phyloP scores from a whole-genome alignment of 1,139 yeast genomes.

The Suhomyces chickasaworum region DNA sequence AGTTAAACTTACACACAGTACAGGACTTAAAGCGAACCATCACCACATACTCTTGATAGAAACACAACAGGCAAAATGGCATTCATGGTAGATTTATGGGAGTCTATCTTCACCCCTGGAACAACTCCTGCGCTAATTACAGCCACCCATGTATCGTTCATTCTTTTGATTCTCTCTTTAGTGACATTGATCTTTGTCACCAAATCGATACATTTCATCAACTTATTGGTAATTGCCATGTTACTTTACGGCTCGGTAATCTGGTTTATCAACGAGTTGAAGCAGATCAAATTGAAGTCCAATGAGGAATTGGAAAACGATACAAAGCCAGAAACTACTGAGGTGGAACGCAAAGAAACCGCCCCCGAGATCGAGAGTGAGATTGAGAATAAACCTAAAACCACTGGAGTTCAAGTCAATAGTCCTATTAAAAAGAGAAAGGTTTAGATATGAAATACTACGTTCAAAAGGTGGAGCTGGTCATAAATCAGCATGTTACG shows the following conservation, averaged over 20 bases:
- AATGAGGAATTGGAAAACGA: constrained; percentile 34
- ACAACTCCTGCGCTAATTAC: constrained; percentile 80
- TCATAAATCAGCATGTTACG: background rate
- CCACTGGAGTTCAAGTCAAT: constrained; percentile 10
- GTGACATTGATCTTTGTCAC: constrained; percentile 61
- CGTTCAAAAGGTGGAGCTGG: background rate
- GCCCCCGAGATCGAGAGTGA: too few species aligned
- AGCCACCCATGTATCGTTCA: constrained; percentile 77
- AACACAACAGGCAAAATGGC: constrained; percentile 20
- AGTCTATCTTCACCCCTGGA: constrained; percentile 92
- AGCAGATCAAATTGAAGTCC: constrained; percentile 49
- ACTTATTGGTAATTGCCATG: constrained; percentile 67
- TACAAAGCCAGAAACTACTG: constrained; percentile 1
- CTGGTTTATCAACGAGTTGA: constrained; percentile 83
- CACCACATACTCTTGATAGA: background rate
- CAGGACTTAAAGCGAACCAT: background rate
- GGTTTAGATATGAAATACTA: constrained; percentile 4
- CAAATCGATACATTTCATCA: constrained; percentile 73
- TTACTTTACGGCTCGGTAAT: constrained; percentile 77
- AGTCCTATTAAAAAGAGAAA: constrained; percentile 19
- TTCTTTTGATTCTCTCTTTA: constrained; percentile 54
- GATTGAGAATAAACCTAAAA: background rate
- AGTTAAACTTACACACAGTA: too few species aligned
- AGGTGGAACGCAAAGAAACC: background rate
- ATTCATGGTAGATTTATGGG: constrained; percentile 78